Evolutionary conservation across 129 eudicot species (phyloP).

Genomic region (Helichrysum umbraculigerum): DNA sequence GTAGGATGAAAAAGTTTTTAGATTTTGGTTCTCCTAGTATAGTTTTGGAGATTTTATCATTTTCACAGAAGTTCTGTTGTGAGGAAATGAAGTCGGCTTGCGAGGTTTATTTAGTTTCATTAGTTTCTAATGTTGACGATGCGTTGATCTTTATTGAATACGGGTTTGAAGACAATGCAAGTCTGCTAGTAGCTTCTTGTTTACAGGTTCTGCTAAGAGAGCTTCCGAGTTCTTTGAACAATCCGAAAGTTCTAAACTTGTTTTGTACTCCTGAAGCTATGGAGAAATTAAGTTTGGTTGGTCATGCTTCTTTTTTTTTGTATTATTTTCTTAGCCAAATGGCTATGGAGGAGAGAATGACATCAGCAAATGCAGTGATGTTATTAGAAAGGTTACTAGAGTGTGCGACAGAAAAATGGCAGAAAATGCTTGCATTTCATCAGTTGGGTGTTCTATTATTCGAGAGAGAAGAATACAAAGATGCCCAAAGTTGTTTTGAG

Average conservation of each 20-base stretch:
- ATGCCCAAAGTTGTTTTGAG: slow-evolving; percentile 55
- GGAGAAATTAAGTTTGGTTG: slow-evolving; percentile 46
- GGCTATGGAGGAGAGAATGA: slow-evolving; percentile 57
- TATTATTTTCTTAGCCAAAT: slow-evolving; percentile 71
- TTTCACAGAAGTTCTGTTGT: slow-evolving; percentile 68
- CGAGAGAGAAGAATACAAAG: slow-evolving; percentile 53
- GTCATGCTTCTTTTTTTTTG: slow-evolving; percentile 59
- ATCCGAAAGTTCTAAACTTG: slow-evolving; percentile 47
- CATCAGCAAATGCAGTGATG: slow-evolving; percentile 37
- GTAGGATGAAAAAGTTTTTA: slow-evolving; percentile 40
- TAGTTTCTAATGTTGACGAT: slow-evolving; percentile 52
- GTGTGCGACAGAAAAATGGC: slow-evolving; percentile 56
- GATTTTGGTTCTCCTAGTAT: slow-evolving; percentile 39
- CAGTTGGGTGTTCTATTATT: slow-evolving; percentile 58
- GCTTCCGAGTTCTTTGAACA: slow-evolving; percentile 51
- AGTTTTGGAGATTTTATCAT: slow-evolving; percentile 60
- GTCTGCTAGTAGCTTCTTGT: slow-evolving; percentile 63
- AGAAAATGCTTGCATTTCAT: slow-evolving; percentile 64
- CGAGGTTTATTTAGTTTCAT: slow-evolving; percentile 47
- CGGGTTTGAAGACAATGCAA: slow-evolving; percentile 60
- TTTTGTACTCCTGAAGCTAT: slow-evolving; percentile 57
- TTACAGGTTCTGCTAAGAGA: slow-evolving; percentile 68
- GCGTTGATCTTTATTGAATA: slow-evolving; percentile 65
- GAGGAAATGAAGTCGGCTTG: slow-evolving; percentile 63
- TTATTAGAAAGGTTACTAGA: slow-evolving; percentile 51